Base-by-base conservation (phyloP, 257 asterid species). In the Ilex aquifolium region DNA sequence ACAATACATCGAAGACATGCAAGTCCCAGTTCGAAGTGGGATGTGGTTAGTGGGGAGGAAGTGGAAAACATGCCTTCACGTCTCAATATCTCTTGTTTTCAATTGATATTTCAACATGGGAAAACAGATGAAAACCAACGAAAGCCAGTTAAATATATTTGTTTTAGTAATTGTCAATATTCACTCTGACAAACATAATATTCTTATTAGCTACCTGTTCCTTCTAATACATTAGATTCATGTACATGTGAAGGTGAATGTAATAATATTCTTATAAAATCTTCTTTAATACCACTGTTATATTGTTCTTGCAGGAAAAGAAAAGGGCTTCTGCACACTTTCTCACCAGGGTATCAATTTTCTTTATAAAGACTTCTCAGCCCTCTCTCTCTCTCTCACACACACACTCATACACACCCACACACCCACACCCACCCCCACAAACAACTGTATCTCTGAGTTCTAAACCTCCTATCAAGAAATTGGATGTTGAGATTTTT, bases 121-220 rank as follows among this genome's bases (percentile, higher is more conserved):
- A 7, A 36, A 36, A 36, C 40, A 36, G 40, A 36, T 36, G 40
- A 36, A 36, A 36, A 36, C 7, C 5, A 36, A 36, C 40, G 40
- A 36, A 7, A 36, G 40, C 40, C 40, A 36, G 40, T 36, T 36
- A 36, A 3, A 36, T 36, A 3, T 36, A 3, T 7, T 36, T 3
- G 40, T 7, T 3, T 6, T 65, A 53, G n/a, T n/a, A 32, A 63
- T 50, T 14, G 76, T 82, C 85, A 76, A 74, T 79, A 83, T 57
- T 57, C 74, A 61, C 74, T 69, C 88, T 79, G 85, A 82, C 88
- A 63, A 56, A 29, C 2, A 32, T 31, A 7, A 16, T 39, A 57
- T 60, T 60, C 12, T 36, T 63, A n/a, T n/a, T n/a, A n/a, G n/a
- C n/a, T n/a, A n/a, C 31, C 48, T 32, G 10, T 51, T 11, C 48